Evolutionary conservation across 148 eudicot genomes (phyloP).

Genomic region (Pouteria glomerata): DNA sequence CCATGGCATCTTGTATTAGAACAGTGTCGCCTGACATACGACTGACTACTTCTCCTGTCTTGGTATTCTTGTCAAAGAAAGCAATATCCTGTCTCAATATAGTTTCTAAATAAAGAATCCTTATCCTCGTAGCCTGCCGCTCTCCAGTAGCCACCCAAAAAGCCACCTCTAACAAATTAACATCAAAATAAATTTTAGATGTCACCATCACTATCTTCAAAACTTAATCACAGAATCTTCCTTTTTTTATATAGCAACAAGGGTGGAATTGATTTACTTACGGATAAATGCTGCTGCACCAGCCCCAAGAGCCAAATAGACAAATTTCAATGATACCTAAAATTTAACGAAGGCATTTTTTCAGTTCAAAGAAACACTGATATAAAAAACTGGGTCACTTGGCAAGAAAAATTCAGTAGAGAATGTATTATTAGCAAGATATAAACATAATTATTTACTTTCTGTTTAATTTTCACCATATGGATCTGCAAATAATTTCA

Average conservation of each 20-base stretch:
- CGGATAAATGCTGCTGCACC: slow-evolving; percentile 55
- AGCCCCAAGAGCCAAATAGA: slow-evolving; percentile 50
- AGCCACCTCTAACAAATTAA: slow-evolving; percentile 48
- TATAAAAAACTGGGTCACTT: too few species aligned
- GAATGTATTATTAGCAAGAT: too few species aligned
- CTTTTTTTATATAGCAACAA: too few species aligned
- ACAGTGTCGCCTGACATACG: slow-evolving; percentile 85
- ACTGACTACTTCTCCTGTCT: slow-evolving; percentile 74
- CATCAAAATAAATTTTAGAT: background rate
- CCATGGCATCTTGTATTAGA: slow-evolving; percentile 81
- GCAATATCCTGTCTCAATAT: slow-evolving; percentile 67
- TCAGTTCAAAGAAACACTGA: too few species aligned
- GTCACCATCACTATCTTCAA: background rate
- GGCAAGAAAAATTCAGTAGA: too few species aligned
- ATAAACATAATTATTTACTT: too few species aligned
- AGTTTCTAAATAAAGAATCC: slow-evolving; percentile 57
- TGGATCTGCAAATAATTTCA: too few species aligned
- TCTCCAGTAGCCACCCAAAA: slow-evolving; percentile 84
- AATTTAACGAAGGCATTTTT: too few species aligned
- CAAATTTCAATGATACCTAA: slow-evolving; percentile 55
- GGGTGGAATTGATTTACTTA: slow-evolving; percentile 25
- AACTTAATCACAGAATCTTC: background rate
- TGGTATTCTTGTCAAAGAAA: slow-evolving; percentile 71
- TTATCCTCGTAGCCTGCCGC: slow-evolving; percentile 66
- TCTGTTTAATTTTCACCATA: too few species aligned